A percentile compares a stretch with the other conserved stretches of the same genome.
Conservation (phyloP, 2,329 filamentous ascomycete genomes). For the Clarireedia homoeocarpa region DNA sequence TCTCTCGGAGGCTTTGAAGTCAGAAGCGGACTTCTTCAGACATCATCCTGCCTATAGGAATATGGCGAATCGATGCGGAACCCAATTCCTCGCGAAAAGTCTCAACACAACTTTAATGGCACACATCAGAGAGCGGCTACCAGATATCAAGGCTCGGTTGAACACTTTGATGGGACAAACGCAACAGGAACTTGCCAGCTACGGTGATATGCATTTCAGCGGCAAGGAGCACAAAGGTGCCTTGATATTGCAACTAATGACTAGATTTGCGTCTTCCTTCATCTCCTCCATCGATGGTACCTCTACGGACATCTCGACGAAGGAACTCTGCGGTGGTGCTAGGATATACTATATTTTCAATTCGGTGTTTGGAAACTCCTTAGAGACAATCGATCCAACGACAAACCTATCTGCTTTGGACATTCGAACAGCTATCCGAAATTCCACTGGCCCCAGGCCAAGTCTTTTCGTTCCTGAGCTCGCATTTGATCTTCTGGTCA, state of each 20-base stretch:
- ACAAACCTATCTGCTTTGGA: slow-evolving; percentile 90
- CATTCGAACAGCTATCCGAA: slow-evolving; percentile 94
- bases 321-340: slow-evolving; percentile 43
- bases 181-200: slow-evolving; percentile 94
- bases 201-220: slow-evolving; percentile 95
- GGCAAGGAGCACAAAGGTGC: slow-evolving; percentile 95
- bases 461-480: slow-evolving; percentile 96
- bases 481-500: slow-evolving; percentile 94
- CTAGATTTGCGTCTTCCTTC: slow-evolving; percentile 93
- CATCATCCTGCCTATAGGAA: slow-evolving; percentile 96
- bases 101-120: slow-evolving; percentile 92
- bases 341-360: slow-evolving; percentile 31
- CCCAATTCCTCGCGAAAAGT: slow-evolving; percentile 88
- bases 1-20: slow-evolving; percentile 83
- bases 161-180: slow-evolving; percentile 99
- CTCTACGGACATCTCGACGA: slow-evolving; percentile 96
- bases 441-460: slow-evolving; percentile 90
- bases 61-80: slow-evolving; percentile 88
- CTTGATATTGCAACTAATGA: slow-evolving; percentile 94
- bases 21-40: slow-evolving; percentile 91
- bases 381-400: slow-evolving; percentile 94
- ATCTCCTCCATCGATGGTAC: slow-evolving; percentile 98
- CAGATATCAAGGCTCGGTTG: slow-evolving; percentile 94
- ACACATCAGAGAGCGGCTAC: slow-evolving; percentile 90
- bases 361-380: slow-evolving; percentile 72